Evolutionary conservation across 1,139 yeast species (phyloP).

Genomic region (Yamadazyma diospyri): DNA sequence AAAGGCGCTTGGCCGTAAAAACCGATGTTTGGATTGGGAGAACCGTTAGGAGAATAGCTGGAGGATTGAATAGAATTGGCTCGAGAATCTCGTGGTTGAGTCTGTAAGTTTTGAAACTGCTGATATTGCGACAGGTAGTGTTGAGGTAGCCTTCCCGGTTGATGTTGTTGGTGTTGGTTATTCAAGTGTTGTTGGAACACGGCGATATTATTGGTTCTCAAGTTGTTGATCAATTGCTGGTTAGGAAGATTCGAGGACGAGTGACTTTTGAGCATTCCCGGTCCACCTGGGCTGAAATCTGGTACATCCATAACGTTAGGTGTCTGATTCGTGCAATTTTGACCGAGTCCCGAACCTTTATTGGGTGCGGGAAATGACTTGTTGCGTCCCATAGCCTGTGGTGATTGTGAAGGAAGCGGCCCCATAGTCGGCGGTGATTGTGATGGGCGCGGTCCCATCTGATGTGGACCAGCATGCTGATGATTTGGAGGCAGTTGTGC

Average conservation of each 20-base stretch:
- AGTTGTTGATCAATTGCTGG: neutral
- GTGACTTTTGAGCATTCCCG: constrained; percentile 14
- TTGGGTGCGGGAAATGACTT: neutral
- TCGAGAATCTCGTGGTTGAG: neutral
- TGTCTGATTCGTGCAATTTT: neutral
- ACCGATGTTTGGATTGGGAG: no score
- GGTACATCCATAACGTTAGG: neutral
- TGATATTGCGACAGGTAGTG: constrained; percentile 16
- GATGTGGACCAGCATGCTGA: neutral
- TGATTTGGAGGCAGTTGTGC: no score
- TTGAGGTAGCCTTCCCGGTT: constrained; percentile 16
- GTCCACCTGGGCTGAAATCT: neutral
- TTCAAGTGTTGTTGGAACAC: constrained; percentile 17
- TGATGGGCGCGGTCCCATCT: neutral
- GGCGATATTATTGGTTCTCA: neutral
- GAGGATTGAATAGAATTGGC: neutral
- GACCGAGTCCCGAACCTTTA: no score
- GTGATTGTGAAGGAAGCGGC: neutral
- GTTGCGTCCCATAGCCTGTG: neutral
- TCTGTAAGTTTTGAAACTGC: constrained; percentile 14
- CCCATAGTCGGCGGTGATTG: neutral
- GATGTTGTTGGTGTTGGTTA: constrained; percentile 16
- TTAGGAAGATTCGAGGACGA: constrained; percentile 20
- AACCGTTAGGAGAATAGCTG: neutral
- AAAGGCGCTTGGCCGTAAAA: neutral